phyloP scores from a whole-genome alignment of 1,284 basidiomycete species.

The Rhodotorula glutinis region DNA sequence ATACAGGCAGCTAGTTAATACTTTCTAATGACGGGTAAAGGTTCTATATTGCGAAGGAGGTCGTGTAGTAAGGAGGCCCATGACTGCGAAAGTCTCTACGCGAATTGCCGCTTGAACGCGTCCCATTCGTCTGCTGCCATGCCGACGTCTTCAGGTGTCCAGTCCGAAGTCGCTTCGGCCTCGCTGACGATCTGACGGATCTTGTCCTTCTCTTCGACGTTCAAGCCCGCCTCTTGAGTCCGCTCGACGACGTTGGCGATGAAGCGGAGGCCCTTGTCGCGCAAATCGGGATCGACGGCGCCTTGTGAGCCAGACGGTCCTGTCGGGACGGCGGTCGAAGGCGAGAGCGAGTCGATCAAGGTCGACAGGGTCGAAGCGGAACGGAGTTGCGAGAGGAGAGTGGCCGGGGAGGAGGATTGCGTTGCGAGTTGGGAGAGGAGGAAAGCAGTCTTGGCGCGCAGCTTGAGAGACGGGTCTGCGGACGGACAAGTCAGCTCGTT shows the following conservation, averaged over 20 bases:
- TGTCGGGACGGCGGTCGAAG: conserved; percentile 51
- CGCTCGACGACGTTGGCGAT: conserved; percentile 49
- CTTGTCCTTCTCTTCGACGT: conserved; percentile 45
- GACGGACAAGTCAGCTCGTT: too few species aligned
- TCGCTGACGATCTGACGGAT: conserved; percentile 44
- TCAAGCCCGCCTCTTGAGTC: conserved; percentile 31
- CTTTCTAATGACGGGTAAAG: too few species aligned
- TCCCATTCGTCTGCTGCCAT: conserved; percentile 40
- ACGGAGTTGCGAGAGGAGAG: conserved; percentile 48
- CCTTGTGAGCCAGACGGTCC: conserved; percentile 64
- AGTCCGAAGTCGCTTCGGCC: conserved; percentile 41
- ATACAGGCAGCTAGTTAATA: too few species aligned
- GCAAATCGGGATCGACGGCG: conserved; percentile 70
- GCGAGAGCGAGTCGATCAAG: conserved; percentile 38
- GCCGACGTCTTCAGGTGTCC: conserved; percentile 41
- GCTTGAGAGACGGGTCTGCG: conserved; percentile 68
- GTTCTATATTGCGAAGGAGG: neutral
- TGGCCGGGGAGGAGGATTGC: conserved; percentile 50
- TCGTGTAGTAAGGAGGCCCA: too few species aligned
- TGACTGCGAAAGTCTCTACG: conserved; percentile 2
- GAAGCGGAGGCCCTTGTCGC: conserved; percentile 71
- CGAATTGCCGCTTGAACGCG: conserved; percentile 28
- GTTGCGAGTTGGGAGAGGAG: conserved; percentile 73
- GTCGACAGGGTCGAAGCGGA: conserved; percentile 47
- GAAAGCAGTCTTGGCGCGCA: conserved; percentile 82